A percentile compares a stretch with the other conserved stretches of the same genome.
Conservation (phyloP, 768 basidiomycete genomes). For the Lactarius psammicola region DNA sequence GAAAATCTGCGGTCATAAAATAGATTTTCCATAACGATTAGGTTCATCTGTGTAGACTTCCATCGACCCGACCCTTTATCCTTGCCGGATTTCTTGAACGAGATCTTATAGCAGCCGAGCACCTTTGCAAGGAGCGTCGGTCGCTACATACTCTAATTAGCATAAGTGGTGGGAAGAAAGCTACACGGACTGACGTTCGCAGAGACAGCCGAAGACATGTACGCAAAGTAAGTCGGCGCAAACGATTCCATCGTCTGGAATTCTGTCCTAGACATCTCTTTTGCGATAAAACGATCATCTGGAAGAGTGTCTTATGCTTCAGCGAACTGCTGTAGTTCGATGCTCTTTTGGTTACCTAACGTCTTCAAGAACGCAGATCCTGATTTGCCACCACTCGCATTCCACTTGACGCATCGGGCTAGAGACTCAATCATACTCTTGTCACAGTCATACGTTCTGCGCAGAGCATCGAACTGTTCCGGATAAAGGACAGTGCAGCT, state of each 20-base stretch:
- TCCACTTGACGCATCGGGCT: conserved; percentile 94
- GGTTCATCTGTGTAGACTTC: conserved; percentile 88
- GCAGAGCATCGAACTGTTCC: conserved; percentile 93
- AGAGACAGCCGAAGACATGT: conserved; percentile 92
- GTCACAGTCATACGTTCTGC: conserved; percentile 91
- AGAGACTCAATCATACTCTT: conserved; percentile 92
- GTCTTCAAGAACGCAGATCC: conserved; percentile 97
- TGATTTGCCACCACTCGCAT: conserved; percentile 93
- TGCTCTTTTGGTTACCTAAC: conserved; percentile 52
- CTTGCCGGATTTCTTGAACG: conserved; percentile 77
- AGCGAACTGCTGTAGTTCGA: conserved; percentile 2
- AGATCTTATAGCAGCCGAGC: conserved; percentile 94
- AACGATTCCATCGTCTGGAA: conserved; percentile 95
- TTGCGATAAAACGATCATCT: conserved; percentile 99
- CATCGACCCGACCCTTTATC: conserved; percentile 63
- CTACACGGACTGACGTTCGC: conserved; percentile 58
- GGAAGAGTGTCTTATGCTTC: conserved; percentile 9
- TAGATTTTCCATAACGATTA: conserved; percentile 96
- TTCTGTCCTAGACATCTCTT: conserved; percentile 89
- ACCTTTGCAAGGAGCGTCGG: conserved; percentile 95
- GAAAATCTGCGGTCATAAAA: conserved; percentile 92
- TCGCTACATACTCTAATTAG: conserved; percentile 49
- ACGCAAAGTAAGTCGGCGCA: conserved; percentile 96
- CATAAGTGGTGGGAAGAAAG: not conserved
- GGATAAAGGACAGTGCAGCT: conserved; percentile 94